These are phyloP conservation scores for Omphalotus olearius DNA, from an alignment of 1,284 basidiomycete genomes.

Conservation along the genomic window DNA sequence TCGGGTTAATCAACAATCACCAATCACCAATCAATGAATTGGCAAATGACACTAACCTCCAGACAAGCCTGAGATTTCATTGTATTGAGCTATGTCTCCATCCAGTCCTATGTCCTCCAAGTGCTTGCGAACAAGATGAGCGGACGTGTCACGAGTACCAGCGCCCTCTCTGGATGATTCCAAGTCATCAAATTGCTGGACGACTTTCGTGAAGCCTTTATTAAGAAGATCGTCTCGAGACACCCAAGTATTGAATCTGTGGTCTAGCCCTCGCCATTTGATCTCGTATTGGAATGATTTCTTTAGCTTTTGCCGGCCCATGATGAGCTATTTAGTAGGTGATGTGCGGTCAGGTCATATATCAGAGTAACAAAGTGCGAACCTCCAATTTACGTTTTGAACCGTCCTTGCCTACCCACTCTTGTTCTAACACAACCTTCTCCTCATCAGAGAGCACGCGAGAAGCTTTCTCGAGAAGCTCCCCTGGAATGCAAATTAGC, in stretches of 20 bases:
- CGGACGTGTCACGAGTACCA: slow-evolving; percentile 80
- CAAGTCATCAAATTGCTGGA: slow-evolving; percentile 96
- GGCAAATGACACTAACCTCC: slow-evolving; percentile 52
- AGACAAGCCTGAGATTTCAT: slow-evolving; percentile 88
- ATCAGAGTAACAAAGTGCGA: slow-evolving; percentile 19
- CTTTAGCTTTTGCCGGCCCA: slow-evolving; percentile 98
- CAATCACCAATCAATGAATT: slow-evolving; percentile 16
- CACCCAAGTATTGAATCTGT: slow-evolving; percentile 93
- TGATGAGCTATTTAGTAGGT: slow-evolving; percentile 56
- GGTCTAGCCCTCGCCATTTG: slow-evolving; percentile 95
- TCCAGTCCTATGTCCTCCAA: slow-evolving; percentile 94
- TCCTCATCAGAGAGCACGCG: slow-evolving; percentile 91
- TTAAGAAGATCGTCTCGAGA: slow-evolving; percentile 84
- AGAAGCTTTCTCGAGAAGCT: slow-evolving; percentile 90
- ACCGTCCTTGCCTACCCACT: slow-evolving; percentile 92
- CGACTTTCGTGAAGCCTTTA: slow-evolving; percentile 89
- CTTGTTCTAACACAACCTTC: slow-evolving; percentile 75
- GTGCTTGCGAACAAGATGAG: slow-evolving; percentile 81
- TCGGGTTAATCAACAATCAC: background rate
- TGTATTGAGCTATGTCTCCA: slow-evolving; percentile 96
- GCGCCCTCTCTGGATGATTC: slow-evolving; percentile 94
- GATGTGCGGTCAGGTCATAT: slow-evolving; percentile 5
- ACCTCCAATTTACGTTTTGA: slow-evolving; percentile 90
- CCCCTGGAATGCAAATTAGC: slow-evolving; percentile 40
- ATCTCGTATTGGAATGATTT: slow-evolving; percentile 95